Evolutionary conservation across 495 filamentous ascomycete species (phyloP).

Genomic region (Aspergillus ellipticus): DNA sequence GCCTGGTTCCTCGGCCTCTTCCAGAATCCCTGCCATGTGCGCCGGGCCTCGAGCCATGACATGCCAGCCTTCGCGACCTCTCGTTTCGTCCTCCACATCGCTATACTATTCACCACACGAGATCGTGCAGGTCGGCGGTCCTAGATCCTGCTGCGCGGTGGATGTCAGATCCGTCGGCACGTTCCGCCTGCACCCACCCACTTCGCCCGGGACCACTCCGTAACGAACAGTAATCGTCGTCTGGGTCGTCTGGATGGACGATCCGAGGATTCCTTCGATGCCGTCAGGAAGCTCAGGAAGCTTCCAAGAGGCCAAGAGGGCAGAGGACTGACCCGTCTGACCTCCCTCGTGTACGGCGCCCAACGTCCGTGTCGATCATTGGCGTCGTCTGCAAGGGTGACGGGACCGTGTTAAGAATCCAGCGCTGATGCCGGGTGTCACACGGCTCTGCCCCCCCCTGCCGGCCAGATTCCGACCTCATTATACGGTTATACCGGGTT

Average conservation of each 20-base stretch:
- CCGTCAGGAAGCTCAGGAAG: too few species aligned
- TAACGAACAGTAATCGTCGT: background rate
- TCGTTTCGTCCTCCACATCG: too few species aligned
- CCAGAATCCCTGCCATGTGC: too few species aligned
- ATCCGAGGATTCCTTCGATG: too few species aligned
- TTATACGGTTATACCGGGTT: background rate
- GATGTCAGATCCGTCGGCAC: constrained; percentile 4
- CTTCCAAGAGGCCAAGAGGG: too few species aligned
- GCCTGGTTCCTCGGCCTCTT: too few species aligned
- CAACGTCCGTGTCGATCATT: background rate
- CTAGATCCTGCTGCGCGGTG: too few species aligned
- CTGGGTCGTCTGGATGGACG: background rate
- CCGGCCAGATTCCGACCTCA: constrained; percentile 3
- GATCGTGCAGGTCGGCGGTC: too few species aligned
- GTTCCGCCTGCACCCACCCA: constrained; percentile 6
- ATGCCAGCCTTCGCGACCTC: too few species aligned
- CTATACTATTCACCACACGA: too few species aligned
- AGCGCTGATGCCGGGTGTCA: background rate
- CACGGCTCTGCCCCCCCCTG: background rate
- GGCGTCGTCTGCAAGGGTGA: background rate
- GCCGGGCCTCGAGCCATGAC: too few species aligned
- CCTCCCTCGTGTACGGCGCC: background rate
- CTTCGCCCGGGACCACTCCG: background rate
- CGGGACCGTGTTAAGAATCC: background rate
- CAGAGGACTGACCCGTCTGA: background rate